These are phyloP conservation scores for Margaritispora aquatica DNA, from an alignment of 495 filamentous ascomycete species.

Conservation along the genomic window DNA sequence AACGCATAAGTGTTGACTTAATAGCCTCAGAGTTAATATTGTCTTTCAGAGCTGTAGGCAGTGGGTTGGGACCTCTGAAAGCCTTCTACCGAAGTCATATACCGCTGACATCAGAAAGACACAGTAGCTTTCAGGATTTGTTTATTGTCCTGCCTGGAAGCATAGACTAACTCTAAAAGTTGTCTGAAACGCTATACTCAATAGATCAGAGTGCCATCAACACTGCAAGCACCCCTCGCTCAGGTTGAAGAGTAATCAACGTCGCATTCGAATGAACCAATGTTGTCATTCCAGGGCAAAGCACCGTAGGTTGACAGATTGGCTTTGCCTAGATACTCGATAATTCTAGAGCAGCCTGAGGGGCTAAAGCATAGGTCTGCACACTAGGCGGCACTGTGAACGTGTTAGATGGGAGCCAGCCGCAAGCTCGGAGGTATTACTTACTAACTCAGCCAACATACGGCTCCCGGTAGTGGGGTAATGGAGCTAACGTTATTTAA, in stretches of 20 bases:
- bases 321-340: neutral
- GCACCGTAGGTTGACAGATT: neutral
- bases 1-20: no score
- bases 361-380: neutral
- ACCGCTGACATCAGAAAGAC: no score
- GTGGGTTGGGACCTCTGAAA: no score
- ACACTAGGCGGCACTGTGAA: neutral
- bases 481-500: neutral
- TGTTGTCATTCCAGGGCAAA: neutral
- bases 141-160: no score
- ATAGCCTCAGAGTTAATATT: no score
- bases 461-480: neutral
- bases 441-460: neutral
- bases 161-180: no score
- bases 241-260: neutral
- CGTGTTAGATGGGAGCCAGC: neutral
- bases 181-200: no score
- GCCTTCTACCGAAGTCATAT: no score
- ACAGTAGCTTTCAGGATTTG: no score
- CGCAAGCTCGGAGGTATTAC: neutral
- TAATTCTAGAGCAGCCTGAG: neutral
- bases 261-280: neutral
- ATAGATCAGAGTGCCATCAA: no score
- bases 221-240: no score
- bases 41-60: no score